Evolutionary conservation across 2,329 filamentous ascomycete genomes (phyloP).

Genomic region (Thelonectria rubi): DNA sequence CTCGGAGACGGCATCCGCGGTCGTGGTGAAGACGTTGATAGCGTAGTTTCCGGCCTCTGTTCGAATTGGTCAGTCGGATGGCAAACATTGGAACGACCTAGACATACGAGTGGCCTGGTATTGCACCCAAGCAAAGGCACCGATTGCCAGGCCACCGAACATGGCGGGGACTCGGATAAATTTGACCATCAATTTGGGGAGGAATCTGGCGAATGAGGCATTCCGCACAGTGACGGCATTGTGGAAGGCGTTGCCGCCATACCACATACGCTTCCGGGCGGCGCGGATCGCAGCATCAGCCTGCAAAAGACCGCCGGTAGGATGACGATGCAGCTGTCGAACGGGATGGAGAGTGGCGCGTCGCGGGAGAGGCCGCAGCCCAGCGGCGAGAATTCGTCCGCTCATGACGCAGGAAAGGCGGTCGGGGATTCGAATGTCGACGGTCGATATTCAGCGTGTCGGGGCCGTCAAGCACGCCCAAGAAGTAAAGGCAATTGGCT

Average conservation of each 20-base stretch:
- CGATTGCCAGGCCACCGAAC: conserved; percentile 88
- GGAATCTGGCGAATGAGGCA: conserved; percentile 69
- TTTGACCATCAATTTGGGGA: conserved; percentile 92
- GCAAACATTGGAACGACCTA: neutral
- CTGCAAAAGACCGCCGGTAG: conserved; percentile 74
- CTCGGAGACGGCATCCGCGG: conserved; percentile 74
- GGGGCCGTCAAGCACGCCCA: conserved; percentile 40
- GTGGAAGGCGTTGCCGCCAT: conserved; percentile 84
- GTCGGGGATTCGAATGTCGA: conserved; percentile 29
- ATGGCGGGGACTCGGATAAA: conserved; percentile 88
- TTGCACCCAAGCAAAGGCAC: conserved; percentile 89
- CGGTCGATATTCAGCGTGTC: conserved; percentile 32
- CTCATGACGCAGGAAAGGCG: conserved; percentile 44
- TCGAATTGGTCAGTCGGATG: conserved; percentile 36
- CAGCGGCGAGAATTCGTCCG: conserved; percentile 67
- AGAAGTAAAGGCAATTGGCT: conserved; percentile 31
- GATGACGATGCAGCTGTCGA: conserved; percentile 73
- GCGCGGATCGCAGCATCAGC: conserved; percentile 70
- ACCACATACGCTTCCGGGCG: conserved; percentile 74
- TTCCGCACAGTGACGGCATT: conserved; percentile 75
- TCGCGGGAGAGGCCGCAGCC: conserved; percentile 73
- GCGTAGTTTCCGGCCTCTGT: conserved; percentile 60
- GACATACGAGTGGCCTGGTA: conserved; percentile 89
- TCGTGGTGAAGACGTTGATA: conserved; percentile 75
- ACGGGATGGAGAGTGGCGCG: conserved; percentile 63